Conservation (phyloP, 495 filamentous ascomycete genomes). For the Acidomyces sp. region DNA sequence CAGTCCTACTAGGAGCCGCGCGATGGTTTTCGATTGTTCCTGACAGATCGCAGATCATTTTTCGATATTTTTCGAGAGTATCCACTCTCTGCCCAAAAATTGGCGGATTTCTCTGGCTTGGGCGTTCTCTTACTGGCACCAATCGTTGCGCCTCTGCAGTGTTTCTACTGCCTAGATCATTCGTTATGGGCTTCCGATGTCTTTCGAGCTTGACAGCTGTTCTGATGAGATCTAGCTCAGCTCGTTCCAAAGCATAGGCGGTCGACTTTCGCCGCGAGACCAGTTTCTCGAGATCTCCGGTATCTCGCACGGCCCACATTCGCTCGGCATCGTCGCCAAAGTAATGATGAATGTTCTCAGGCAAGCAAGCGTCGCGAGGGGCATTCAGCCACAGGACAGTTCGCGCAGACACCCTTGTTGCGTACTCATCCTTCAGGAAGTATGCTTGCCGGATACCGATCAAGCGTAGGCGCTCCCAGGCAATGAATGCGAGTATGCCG, state of each 20-base stretch:
- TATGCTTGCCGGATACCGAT: constrained; percentile 59
- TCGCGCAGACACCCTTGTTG: constrained; percentile 50
- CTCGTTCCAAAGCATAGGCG: constrained; percentile 23
- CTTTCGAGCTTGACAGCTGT: constrained; percentile 14
- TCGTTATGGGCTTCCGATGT: constrained; percentile 10
- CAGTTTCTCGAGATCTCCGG: constrained; percentile 22
- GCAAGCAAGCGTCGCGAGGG: constrained; percentile 35
- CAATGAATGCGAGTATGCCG: constrained; percentile 43
- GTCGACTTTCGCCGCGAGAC: constrained; percentile 18
- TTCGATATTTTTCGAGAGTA: constrained; percentile 22
- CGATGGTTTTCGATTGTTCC: constrained; percentile 15
- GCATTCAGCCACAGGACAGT: constrained; percentile 61
- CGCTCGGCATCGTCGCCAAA: constrained; percentile 40
- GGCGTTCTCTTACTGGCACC: constrained; percentile 13
- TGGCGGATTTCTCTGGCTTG: constrained; percentile 20
- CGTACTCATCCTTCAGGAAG: constrained; percentile 53
- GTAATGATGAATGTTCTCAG: constrained; percentile 19
- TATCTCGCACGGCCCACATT: constrained; percentile 42
- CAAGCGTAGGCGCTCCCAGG: constrained; percentile 55
- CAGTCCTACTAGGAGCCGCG: constrained; percentile 9
- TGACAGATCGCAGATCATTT: constrained; percentile 16
- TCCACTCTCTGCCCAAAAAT: constrained; percentile 25
- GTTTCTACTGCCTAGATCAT: constrained; percentile 7
- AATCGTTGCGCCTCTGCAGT: constrained; percentile 7
- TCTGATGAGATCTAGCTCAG: constrained; percentile 23